Evolutionary conservation across 345 rosid genomes (phyloP).

Genomic region (Bruguiera parviflora): DNA sequence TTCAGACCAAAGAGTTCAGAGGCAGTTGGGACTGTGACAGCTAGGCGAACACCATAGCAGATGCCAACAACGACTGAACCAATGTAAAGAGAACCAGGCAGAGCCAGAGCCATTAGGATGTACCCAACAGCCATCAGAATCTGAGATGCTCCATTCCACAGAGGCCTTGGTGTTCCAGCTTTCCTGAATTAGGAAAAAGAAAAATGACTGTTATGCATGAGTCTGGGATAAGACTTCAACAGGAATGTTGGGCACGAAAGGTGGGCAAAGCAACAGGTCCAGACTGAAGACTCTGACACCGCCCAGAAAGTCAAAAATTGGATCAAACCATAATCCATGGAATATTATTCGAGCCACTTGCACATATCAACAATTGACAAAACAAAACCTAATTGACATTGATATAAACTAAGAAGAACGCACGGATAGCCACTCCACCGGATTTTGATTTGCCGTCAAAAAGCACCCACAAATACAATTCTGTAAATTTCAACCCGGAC

Average conservation of each 20-base stretch:
- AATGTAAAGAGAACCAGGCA: conserved; percentile 74
- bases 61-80: conserved; percentile 84
- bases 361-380: too few relatives aligned
- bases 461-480: too few relatives aligned
- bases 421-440: too few relatives aligned
- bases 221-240: not conserved
- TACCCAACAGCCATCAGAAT: conserved; percentile 80
- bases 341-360: not conserved
- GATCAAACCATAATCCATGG: not conserved
- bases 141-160: conserved; percentile 94
- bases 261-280: too few relatives aligned
- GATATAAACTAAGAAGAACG: too few relatives aligned
- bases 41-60: conserved; percentile 89
- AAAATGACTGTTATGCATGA: not conserved
- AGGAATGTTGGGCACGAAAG: too few relatives aligned
- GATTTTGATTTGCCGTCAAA: too few relatives aligned
- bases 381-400: too few relatives aligned
- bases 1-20: conserved; percentile 95
- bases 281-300: too few relatives aligned
- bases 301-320: not conserved
- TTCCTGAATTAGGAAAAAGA: conserved; percentile 38
- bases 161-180: conserved; percentile 83
- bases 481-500: too few relatives aligned
- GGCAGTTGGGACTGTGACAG: conserved; percentile 81
- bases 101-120: conserved; percentile 68